These are phyloP conservation scores for Penicillium sp. DNA, from an alignment of 2,329 filamentous ascomycete genomes.

Conservation along the genomic window DNA sequence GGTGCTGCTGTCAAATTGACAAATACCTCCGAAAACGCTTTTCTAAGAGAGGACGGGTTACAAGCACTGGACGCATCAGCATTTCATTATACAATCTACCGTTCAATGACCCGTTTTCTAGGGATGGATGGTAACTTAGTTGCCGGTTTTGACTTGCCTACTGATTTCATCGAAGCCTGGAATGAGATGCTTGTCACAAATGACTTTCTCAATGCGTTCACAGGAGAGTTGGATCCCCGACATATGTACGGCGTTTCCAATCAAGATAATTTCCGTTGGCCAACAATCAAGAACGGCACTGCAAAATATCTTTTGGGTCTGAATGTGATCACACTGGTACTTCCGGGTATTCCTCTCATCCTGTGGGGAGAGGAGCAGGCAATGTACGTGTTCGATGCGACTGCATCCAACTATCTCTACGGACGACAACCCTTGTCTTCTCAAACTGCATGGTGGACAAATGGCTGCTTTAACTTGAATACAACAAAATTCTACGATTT, in stretches of 20 bases:
- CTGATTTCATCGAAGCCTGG: conserved; percentile 56
- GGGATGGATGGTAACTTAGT: conserved; percentile 57
- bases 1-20: conserved; percentile 50
- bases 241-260: conserved; percentile 64
- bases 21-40: conserved; percentile 42
- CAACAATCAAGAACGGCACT: conserved; percentile 56
- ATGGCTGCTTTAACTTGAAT: conserved; percentile 60
- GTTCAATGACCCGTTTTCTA: conserved; percentile 59
- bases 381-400: conserved; percentile 63
- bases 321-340: conserved; percentile 57
- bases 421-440: conserved; percentile 62
- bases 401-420: conserved; percentile 63
- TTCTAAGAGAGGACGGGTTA: not conserved
- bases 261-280: conserved; percentile 66
- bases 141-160: conserved; percentile 53
- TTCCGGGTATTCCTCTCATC: conserved; percentile 60
- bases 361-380: conserved; percentile 66
- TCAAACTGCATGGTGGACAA: conserved; percentile 60
- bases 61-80: conserved; percentile 56
- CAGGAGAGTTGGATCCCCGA: conserved; percentile 60
- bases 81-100: conserved; percentile 63
- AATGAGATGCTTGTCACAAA: conserved; percentile 56
- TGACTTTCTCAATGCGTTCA: conserved; percentile 60
- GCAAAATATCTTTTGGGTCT: conserved; percentile 56
- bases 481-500: conserved; percentile 58